These are phyloP conservation scores for Metarhizium guizhouense DNA, from an alignment of 2,329 filamentous ascomycete species.

Conservation along the genomic window DNA sequence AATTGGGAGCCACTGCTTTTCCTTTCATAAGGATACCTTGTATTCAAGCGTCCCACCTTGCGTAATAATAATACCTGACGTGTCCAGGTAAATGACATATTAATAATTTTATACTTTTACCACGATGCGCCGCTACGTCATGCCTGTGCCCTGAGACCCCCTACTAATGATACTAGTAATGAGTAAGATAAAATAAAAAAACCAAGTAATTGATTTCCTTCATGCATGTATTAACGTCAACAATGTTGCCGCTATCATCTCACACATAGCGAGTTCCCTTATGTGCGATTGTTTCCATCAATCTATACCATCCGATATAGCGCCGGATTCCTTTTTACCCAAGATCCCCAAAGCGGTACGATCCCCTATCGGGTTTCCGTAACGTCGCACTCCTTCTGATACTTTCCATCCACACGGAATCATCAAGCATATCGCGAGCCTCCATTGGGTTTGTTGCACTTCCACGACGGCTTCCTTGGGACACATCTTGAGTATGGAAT, in stretches of 20 bases:
- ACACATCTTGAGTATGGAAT: conserved; percentile 15
- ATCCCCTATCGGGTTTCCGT: conserved; percentile 31
- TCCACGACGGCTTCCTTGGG: conserved; percentile 47
- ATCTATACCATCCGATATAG: background rate
- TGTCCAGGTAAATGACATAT: background rate
- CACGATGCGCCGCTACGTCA: background rate
- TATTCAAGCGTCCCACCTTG: background rate
- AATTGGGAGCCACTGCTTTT: background rate
- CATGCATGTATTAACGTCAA: background rate
- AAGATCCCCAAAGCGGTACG: conserved; percentile 22
- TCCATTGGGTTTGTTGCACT: conserved; percentile 67
- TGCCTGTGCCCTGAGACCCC: background rate
- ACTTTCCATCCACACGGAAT: conserved; percentile 89
- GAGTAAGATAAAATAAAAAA: background rate
- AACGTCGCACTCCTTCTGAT: conserved; percentile 79
- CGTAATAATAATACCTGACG: background rate
- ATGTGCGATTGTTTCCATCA: too few species aligned
- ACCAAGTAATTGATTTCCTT: background rate
- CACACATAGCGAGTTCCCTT: too few species aligned
- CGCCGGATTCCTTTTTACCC: conserved; percentile 4
- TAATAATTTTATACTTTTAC: background rate
- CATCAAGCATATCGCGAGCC: conserved; percentile 76
- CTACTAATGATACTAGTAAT: too few species aligned
- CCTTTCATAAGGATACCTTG: background rate
- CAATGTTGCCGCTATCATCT: too few species aligned